Base-by-base conservation (phyloP, 352 stramenopile genomes). In the Hyaloperonospora brassicae region DNA sequence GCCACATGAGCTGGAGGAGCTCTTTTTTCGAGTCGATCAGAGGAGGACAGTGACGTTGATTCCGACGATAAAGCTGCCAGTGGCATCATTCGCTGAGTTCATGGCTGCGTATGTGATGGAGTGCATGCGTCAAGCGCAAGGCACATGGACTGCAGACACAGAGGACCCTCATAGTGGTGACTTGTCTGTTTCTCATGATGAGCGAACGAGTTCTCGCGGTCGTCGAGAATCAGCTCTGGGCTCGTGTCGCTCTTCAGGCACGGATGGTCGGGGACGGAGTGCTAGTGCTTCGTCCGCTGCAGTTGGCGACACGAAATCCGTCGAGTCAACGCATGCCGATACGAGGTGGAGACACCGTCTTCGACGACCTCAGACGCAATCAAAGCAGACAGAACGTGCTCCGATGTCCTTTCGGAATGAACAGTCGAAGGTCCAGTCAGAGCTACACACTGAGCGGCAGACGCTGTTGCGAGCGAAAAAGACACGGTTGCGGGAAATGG, bases 381-480 rank as follows among this genome's bases (percentile, higher is more conserved):
- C 50, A 13, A 45, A 40, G 6, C 49, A 68, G 34, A 22, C 21
- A 36, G 49, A 23, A 10, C 48, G 52, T 13, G 42, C 49, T 14
- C 52, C 57, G 31, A 51, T 24, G 9, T 63, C 65, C 1, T 56
- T 81, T 14, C 62, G 73, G 47, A 50, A 74, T 31, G 68, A 87
- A 1, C 50, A 63, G 27, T 89, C 77, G 9, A 89, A 84, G 61
- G 72, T 90, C 53, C 76, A 86, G 41, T 70, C 73, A 2, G 73
- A 86, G 12, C 46, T 89, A n/a, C 51, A 77, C 24, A 65, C 67
- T 1, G 59, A 62, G 1, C 73, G 72, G 4, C 66, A 86, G 8
- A 87, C 84, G 31, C 35, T 88, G 2, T 57, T 88, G 31, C 82
- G 82, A 11, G 72, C 90, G 31, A 84, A 86, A 50, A 93, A 88